These are phyloP conservation scores for Apiospora kogelbergensis DNA, from an alignment of 2,329 filamentous ascomycete genomes.

Conservation along the genomic window DNA sequence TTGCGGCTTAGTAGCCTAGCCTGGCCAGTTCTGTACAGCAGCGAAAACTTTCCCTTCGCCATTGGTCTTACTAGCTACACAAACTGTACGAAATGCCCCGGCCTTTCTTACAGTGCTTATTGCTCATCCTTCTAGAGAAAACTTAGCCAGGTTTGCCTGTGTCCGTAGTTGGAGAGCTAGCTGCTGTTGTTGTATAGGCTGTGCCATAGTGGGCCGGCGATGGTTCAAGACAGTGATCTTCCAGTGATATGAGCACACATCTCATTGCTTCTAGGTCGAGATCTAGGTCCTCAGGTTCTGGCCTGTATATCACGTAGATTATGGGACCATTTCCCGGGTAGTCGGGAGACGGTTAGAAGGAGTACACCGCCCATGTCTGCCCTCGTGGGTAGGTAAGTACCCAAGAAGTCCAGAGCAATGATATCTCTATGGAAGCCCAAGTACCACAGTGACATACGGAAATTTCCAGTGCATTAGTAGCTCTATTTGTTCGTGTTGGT, in stretches of 20 bases:
- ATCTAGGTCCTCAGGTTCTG: background rate
- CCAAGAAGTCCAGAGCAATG: background rate
- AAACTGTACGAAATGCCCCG: background rate
- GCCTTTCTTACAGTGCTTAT: background rate
- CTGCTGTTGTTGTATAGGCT: background rate
- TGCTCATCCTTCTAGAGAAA: background rate
- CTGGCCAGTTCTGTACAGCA: background rate
- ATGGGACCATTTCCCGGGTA: background rate
- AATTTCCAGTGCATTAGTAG: background rate
- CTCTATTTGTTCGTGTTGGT: background rate
- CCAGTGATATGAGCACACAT: background rate
- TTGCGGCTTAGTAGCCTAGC: background rate
- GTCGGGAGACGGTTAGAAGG: background rate
- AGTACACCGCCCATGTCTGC: background rate
- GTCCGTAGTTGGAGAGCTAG: background rate
- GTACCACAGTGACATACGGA: background rate
- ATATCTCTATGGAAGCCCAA: background rate
- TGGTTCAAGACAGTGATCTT: background rate
- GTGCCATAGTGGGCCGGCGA: background rate
- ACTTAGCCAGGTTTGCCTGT: background rate
- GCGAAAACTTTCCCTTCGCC: background rate
- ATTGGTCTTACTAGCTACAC: background rate
- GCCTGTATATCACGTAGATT: background rate
- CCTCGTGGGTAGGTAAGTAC: background rate
- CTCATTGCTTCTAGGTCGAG: background rate